These are phyloP conservation scores for Xylaria sp. DNA, from an alignment of 2,329 filamentous ascomycete genomes.

Conservation along the genomic window DNA sequence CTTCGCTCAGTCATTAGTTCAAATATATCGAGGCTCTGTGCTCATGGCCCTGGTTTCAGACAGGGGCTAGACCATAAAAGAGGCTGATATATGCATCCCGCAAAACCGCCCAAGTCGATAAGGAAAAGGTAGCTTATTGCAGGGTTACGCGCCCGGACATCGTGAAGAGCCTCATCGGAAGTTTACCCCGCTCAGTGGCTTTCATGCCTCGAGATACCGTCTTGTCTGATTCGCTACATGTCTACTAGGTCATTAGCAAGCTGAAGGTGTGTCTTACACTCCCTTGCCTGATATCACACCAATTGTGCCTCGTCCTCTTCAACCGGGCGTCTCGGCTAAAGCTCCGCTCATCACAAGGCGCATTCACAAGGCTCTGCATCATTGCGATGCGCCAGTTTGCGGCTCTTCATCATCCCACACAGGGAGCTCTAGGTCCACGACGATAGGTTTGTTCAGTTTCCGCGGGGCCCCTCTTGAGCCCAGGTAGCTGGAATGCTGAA, in stretches of 20 bases:
- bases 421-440: constrained; percentile 82
- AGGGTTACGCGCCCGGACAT: constrained; percentile 4
- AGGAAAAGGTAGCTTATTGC: background rate
- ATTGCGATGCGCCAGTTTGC: background rate
- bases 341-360: constrained; percentile 17
- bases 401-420: constrained; percentile 55
- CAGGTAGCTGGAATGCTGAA: constrained; percentile 74
- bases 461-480: constrained; percentile 64
- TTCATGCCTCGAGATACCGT: constrained; percentile 1
- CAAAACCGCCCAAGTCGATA: background rate
- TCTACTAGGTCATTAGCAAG: constrained; percentile 4
- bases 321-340: background rate
- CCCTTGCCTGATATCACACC: constrained; percentile 2
- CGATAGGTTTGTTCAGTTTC: constrained; percentile 79
- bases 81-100: background rate
- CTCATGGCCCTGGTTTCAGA: background rate
- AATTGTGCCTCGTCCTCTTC: constrained; percentile 1
- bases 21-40: constrained; percentile 7
- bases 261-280: constrained; percentile 22
- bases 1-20: background rate
- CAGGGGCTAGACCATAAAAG: background rate
- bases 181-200: constrained; percentile 34
- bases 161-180: constrained; percentile 29
- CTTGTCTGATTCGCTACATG: constrained; percentile 23
- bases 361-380: background rate